phyloP scores from a whole-genome alignment of 2,329 filamentous ascomycete species.

The Stachybotrys elegans region DNA sequence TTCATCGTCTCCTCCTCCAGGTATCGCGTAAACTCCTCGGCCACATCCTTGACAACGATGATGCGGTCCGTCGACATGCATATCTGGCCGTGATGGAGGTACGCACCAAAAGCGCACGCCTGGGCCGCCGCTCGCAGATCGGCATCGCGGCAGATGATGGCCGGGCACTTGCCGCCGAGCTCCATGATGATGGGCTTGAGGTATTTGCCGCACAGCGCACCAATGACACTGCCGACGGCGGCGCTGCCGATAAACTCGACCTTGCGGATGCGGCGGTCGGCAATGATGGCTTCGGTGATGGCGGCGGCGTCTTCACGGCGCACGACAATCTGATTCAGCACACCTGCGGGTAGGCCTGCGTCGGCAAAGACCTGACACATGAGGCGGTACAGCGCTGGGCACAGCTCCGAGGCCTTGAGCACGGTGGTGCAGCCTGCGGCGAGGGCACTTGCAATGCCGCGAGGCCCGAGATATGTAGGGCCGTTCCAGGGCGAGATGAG shows the following conservation, averaged over 20 bases:
- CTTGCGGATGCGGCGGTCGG: conserved; percentile 29
- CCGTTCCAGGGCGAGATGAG: conserved; percentile 20
- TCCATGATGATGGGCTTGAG: conserved; percentile 43
- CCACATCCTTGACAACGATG: conserved; percentile 7
- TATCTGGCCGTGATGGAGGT: conserved; percentile 55
- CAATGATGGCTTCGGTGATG: conserved; percentile 30
- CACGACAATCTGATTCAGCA: conserved; percentile 31
- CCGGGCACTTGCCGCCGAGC: conserved; percentile 40
- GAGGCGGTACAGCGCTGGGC: conserved; percentile 22
- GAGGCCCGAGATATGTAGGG: conserved; percentile 17
- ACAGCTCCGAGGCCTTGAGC: conserved; percentile 27
- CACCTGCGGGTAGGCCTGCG: conserved; percentile 36
- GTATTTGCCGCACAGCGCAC: conserved; percentile 25
- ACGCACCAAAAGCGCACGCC: conserved; percentile 16
- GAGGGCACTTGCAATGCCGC: conserved; percentile 11
- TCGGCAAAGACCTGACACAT: conserved; percentile 30
- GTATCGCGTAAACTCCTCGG: conserved; percentile 2
- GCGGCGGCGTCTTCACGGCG: conserved; percentile 24
- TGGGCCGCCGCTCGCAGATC: conserved; percentile 35
- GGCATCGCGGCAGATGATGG: conserved; percentile 38
- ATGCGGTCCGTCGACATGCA: conserved; percentile 57
- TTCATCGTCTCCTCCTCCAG: conserved; percentile 6
- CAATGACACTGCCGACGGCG: conserved; percentile 35
- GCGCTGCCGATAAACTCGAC: conserved; percentile 40
- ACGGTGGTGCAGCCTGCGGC: conserved; percentile 17